These are phyloP conservation scores for Suillus paluster DNA, from an alignment of 768 basidiomycete species.

Conservation along the genomic window DNA sequence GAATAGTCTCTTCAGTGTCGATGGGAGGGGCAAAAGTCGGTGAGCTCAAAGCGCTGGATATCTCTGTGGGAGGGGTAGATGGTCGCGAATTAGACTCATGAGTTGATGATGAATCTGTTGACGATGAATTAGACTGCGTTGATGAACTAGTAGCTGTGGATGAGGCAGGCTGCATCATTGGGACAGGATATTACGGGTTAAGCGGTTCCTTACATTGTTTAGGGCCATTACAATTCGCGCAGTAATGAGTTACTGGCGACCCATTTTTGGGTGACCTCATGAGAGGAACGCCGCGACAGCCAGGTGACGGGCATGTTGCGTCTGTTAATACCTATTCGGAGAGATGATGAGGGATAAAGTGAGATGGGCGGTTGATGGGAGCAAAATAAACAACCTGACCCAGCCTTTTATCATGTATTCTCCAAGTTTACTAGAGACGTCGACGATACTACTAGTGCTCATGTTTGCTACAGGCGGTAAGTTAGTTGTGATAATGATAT, in stretches of 20 bases:
- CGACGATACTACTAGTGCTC: constrained; percentile 52
- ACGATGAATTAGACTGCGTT: constrained; percentile 37
- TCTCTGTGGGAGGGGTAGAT: constrained; percentile 81
- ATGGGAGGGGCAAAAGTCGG: constrained; percentile 66
- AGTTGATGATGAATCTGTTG: constrained; percentile 53
- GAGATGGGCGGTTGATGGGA: background rate
- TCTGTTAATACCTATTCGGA: constrained; percentile 63
- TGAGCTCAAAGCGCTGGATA: constrained; percentile 63
- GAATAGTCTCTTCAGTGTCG: constrained; percentile 67
- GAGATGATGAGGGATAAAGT: background rate
- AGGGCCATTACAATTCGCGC: constrained; percentile 63
- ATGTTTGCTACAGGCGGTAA: constrained; percentile 35
- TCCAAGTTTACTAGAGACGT: constrained; percentile 66
- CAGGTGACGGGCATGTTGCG: constrained; percentile 55
- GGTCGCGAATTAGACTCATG: constrained; percentile 51
- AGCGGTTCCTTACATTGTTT: constrained; percentile 33
- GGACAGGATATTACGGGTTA: background rate
- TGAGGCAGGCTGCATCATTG: background rate
- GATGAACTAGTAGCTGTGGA: constrained; percentile 16
- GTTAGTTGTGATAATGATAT: too few relatives aligned
- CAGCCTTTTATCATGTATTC: constrained; percentile 80
- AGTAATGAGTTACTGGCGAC: constrained; percentile 53
- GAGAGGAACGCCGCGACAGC: constrained; percentile 67
- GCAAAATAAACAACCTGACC: constrained; percentile 44
- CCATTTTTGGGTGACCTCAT: constrained; percentile 67